Percentiles rank a stretch among this genome's conserved stretches.
Conservation (phyloP, 2,329 filamentous ascomycete genomes). For the Stemphylium vesicarium region DNA sequence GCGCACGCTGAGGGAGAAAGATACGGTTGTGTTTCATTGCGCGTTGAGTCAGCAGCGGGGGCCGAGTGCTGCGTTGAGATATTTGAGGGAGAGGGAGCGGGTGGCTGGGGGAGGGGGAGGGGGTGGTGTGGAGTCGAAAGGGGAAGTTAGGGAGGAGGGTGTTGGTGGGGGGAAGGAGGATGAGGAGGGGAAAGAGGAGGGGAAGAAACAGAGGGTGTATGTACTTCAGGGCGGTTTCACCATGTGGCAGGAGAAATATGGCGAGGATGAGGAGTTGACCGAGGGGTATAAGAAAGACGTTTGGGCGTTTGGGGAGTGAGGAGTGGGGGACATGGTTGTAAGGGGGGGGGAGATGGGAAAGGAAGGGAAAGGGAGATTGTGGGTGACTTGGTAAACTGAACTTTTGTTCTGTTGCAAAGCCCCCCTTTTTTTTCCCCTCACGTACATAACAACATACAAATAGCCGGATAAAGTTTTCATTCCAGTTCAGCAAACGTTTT, state of each 20-base stretch:
- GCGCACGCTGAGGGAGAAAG: conserved; percentile 74
- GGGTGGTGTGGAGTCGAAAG: conserved; percentile 25
- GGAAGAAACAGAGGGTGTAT: conserved; percentile 71
- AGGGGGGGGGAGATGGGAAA: no score
- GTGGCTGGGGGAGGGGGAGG: conserved; percentile 44
- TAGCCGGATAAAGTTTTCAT: no score
- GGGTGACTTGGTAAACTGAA: no score
- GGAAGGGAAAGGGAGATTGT: no score
- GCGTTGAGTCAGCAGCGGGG: conserved; percentile 89
- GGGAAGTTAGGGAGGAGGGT: conserved; percentile 23
- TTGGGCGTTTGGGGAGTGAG: conserved; percentile 66
- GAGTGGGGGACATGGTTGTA: background rate
- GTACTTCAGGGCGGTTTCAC: conserved; percentile 85
- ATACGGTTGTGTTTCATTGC: conserved; percentile 93
- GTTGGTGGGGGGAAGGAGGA: conserved; percentile 26
- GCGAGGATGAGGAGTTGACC: conserved; percentile 78
- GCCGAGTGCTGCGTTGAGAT: conserved; percentile 80
- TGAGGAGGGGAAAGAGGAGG: conserved; percentile 28
- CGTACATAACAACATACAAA: no score
- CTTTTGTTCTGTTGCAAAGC: no score
- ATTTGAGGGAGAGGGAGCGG: conserved; percentile 74
- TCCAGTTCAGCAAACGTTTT: no score
- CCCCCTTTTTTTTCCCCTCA: no score
- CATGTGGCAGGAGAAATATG: conserved; percentile 86
- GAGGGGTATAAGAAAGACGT: conserved; percentile 85